Evolutionary conservation across 2,329 filamentous ascomycete genomes (phyloP).

Genomic region (Xylaria sp.): DNA sequence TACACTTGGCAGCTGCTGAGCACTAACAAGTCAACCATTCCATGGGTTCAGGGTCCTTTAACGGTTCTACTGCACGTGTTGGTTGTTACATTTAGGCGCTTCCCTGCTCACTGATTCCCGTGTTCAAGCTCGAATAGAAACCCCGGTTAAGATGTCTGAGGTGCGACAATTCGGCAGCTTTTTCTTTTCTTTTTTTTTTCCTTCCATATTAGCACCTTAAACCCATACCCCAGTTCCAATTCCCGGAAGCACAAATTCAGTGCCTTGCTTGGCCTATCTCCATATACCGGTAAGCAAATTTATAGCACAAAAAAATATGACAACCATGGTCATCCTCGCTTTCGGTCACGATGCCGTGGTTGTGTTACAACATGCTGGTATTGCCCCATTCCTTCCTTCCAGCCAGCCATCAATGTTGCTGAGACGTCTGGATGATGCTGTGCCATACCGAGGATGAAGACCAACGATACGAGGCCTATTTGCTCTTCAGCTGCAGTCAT

Average conservation of each 20-base stretch:
- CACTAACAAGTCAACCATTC: background rate
- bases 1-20: background rate
- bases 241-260: background rate
- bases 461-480: background rate
- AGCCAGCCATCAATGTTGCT: background rate
- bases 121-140: background rate
- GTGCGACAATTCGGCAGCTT: background rate
- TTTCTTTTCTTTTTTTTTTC: no score
- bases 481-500: constrained; percentile 15
- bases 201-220: background rate
- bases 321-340: background rate
- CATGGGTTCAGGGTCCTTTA: background rate
- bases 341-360: background rate
- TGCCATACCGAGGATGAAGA: background rate
- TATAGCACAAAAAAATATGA: background rate
- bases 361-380: background rate
- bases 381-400: background rate
- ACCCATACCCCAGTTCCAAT: no score
- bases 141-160: background rate
- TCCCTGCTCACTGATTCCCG: background rate
- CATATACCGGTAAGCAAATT: background rate
- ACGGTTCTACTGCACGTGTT: background rate
- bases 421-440: no score
- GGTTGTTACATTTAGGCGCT: background rate
- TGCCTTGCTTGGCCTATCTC: background rate